Conservation (phyloP, 2,329 filamentous ascomycete species). For the Thermochaetoides dissita region DNA sequence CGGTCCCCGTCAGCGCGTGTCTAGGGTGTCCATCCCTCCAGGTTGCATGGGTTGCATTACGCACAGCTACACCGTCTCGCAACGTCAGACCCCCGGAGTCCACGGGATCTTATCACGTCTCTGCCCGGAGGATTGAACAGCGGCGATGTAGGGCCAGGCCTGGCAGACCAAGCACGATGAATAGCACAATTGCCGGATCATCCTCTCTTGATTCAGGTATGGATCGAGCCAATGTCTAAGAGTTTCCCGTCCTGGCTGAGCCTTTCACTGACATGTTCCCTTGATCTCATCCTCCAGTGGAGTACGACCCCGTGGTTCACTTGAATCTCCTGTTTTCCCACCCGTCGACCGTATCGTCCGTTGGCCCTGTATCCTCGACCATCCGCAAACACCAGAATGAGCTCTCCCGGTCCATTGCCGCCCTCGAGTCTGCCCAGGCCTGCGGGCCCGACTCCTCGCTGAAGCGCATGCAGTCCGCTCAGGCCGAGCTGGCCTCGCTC, state of each 20-base stretch:
- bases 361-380: conserved; percentile 57
- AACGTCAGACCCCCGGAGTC: too few species aligned
- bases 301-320: conserved; percentile 88
- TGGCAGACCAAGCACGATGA: conserved; percentile 6
- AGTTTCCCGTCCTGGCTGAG: too few species aligned
- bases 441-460: conserved; percentile 78
- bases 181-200: conserved; percentile 8
- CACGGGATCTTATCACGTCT: too few species aligned
- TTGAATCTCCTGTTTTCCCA: conserved; percentile 89
- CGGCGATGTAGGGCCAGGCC: neutral
- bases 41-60: too few species aligned
- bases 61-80: too few species aligned
- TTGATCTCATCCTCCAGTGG: conserved; percentile 26
- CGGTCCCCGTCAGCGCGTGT: too few species aligned
- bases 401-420: conserved; percentile 62
- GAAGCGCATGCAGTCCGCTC: conserved; percentile 79
- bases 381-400: conserved; percentile 68
- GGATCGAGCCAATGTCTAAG: too few species aligned
- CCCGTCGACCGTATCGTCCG: conserved; percentile 67
- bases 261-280: conserved; percentile 7
- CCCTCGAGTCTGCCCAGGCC: conserved; percentile 63
- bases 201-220: conserved; percentile 16
- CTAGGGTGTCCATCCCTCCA: too few species aligned
- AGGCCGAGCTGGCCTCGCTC: conserved; percentile 74
- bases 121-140: neutral